Base-by-base conservation (phyloP, 2,329 filamentous ascomycete genomes). In the Hymenoscyphus fructigenus region DNA sequence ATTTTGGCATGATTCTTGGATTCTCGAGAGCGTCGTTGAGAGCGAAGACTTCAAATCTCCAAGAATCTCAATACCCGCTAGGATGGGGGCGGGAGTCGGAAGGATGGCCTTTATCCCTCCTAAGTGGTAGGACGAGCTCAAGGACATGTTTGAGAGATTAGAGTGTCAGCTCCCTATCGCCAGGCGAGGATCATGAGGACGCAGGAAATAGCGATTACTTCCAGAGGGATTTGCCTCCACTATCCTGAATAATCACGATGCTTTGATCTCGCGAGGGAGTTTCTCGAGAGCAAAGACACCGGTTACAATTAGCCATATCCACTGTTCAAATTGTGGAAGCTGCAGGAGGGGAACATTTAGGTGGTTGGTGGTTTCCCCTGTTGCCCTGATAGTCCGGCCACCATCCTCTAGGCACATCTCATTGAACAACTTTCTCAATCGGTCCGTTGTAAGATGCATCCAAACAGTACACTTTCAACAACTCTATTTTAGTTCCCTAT, bases 101-200 rank as follows among this genome's bases (percentile, higher is more conserved):
- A 23, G 44, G 44, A 50, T 50, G 44, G 26, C n/a, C 23, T 12
- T 23, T 20, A 23, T 20, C n/a, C 44, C n/a, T 47, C 17, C 44
- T 50, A 6, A 26, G 20, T 53, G 20, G 20, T 23, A 26, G 3
- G 23, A 53, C 47, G 9, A 53, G 20, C 20, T 26, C n/a, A 20
- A 20, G 44, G 44, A 50, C 44, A 23, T 50, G 44, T 50, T 50
- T 53, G 20, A 50, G 44, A 50, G 44, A 50, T 53, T 53, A 53
- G 47, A 53, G 23, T 53, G n/a, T 53, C 47, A 53, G 47, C 47
- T 53, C 47, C 47, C 20, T 53, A 2, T 14, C 12, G 41, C 5
- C 17, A n/a, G 41, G 41, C 41, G n/a, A 17, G 15, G n/a, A 6
- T 5, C 20, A 4, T 6, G n/a, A n/a, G 41, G 41, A n/a, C 17